phyloP scores from a whole-genome alignment of 805 yeast species.

The Clavispora fructus region DNA sequence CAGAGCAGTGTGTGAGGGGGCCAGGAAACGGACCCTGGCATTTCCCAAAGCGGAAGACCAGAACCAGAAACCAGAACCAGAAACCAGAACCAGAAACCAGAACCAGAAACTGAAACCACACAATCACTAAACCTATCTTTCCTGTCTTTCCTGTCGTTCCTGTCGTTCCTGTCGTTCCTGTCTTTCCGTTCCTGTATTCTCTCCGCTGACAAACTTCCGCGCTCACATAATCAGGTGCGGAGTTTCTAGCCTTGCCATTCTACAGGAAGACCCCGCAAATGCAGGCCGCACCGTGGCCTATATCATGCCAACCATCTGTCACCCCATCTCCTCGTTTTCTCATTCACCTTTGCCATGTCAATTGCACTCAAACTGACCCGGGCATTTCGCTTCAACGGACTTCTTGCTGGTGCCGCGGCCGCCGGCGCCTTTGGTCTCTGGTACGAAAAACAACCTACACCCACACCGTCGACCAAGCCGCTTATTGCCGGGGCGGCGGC shows the following conservation, averaged over 20 bases:
- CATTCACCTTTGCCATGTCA: background rate
- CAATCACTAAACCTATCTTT: too few species aligned
- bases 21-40: too few species aligned
- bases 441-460: background rate
- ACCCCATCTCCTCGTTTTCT: background rate
- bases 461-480: background rate
- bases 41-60: too few species aligned
- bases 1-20: too few species aligned
- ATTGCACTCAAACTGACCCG: slow-evolving; percentile 4
- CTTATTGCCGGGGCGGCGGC: background rate
- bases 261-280: background rate
- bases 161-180: too few species aligned
- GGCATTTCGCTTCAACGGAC: background rate
- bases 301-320: background rate
- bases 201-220: too few species aligned
- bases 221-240: background rate
- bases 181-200: too few species aligned
- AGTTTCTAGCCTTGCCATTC: background rate
- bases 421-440: slow-evolving; percentile 5
- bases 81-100: too few species aligned
- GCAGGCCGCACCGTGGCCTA: background rate
- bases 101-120: too few species aligned
- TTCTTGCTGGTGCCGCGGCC: slow-evolving; percentile 3
- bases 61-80: too few species aligned
- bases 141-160: too few species aligned